phyloP scores from a whole-genome alignment of 768 basidiomycete species.

The Pleurotus djamor region DNA sequence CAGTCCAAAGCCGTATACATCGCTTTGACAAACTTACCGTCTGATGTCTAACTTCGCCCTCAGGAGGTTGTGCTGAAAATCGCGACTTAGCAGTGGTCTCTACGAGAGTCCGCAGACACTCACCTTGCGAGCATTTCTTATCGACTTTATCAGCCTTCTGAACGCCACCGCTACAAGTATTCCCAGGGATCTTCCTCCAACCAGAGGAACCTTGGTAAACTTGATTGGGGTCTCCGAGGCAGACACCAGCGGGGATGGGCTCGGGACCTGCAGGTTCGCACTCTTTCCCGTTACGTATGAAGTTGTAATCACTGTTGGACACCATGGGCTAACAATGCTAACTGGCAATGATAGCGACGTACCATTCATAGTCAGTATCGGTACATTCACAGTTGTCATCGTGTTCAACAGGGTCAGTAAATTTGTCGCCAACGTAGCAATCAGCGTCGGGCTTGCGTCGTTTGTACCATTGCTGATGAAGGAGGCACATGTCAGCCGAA shows the following conservation, averaged over 20 bases:
- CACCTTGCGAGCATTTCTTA: constrained; percentile 83
- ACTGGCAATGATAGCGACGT: constrained; percentile 5
- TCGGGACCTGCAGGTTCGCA: constrained; percentile 91
- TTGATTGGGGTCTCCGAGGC: constrained; percentile 49
- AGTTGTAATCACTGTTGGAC: constrained; percentile 81
- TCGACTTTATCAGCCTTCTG: constrained; percentile 66
- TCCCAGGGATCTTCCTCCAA: constrained; percentile 89
- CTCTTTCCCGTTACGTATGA: constrained; percentile 63
- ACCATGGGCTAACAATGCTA: background rate
- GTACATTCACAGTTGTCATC: constrained; percentile 83
- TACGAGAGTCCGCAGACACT: constrained; percentile 21
- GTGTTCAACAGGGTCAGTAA: constrained; percentile 78
- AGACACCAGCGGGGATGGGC: constrained; percentile 76
- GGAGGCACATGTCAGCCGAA: background rate
- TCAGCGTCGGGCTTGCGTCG: constrained; percentile 80
- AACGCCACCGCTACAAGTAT: constrained; percentile 73
- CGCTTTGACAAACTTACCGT: constrained; percentile 43
- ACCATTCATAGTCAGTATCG: constrained; percentile 96
- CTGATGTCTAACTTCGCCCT: constrained; percentile 78
- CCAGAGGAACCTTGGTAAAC: constrained; percentile 89
- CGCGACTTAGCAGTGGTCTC: too few species aligned
- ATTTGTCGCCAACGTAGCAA: constrained; percentile 92
- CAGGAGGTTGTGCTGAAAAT: constrained; percentile 65
- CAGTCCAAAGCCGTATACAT: background rate
- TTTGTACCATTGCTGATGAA: constrained; percentile 86